phyloP scores from a whole-genome alignment of 179 eudicot species.

The Spinacia oleracea region DNA sequence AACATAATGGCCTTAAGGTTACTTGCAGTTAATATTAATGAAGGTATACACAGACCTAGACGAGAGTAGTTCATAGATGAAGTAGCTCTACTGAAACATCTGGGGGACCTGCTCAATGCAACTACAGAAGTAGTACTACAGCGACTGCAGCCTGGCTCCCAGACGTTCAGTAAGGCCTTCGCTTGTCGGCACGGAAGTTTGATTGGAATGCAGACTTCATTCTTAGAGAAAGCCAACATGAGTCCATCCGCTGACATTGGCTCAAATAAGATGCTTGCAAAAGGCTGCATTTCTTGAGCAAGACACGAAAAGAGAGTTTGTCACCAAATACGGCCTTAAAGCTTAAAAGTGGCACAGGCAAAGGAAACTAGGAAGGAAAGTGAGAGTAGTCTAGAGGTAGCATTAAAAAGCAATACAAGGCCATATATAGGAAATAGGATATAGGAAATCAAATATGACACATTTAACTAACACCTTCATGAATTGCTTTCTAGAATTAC shows the following conservation, averaged over 20 bases:
- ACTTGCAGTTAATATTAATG: background rate
- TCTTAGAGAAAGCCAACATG: background rate
- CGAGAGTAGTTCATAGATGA: background rate
- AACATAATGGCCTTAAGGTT: background rate
- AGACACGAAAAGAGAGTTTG: background rate
- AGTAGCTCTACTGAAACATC: constrained; percentile 14
- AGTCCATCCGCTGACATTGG: constrained; percentile 4
- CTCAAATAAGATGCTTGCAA: background rate
- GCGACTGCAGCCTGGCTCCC: background rate
- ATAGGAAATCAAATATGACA: background rate
- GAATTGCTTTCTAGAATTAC: background rate
- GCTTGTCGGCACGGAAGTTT: background rate
- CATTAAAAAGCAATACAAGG: background rate
- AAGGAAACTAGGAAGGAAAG: constrained; percentile 9
- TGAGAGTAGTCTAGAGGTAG: background rate
- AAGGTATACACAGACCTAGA: constrained; percentile 16
- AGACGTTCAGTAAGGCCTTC: constrained; percentile 9
- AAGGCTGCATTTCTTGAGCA: constrained; percentile 17
- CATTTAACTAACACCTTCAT: background rate
- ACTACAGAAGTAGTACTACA: constrained; percentile 4
- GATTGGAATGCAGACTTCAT: background rate
- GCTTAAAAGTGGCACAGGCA: background rate
- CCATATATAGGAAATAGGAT: background rate
- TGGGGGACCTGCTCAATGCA: background rate
- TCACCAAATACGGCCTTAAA: background rate